Conservation (phyloP, 805 yeast species). For the Suhomyces canberraensis region DNA sequence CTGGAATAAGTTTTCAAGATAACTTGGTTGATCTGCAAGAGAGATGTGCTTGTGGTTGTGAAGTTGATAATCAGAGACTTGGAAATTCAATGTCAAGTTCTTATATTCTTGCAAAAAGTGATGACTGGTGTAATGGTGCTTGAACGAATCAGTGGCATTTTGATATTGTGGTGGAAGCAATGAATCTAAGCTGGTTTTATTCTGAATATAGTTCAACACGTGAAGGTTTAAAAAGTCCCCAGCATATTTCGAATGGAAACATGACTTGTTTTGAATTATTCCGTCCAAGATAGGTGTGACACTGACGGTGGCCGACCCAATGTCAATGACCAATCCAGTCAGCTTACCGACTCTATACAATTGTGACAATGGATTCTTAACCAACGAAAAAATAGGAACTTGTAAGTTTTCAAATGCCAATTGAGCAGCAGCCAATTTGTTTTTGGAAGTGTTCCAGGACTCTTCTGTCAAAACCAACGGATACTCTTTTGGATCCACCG, state of each 20-base stretch:
- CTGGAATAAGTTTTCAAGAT: constrained; percentile 65
- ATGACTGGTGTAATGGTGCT: constrained; percentile 34
- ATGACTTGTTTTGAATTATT: constrained; percentile 60
- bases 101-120: constrained; percentile 37
- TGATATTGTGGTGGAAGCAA: constrained; percentile 16
- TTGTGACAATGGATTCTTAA: constrained; percentile 74
- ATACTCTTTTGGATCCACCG: constrained; percentile 53
- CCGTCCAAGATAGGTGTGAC: constrained; percentile 82
- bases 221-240: constrained; percentile 81
- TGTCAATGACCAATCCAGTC: constrained; percentile 75
- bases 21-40: constrained; percentile 48
- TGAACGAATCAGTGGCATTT: constrained; percentile 27
- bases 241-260: constrained; percentile 67
- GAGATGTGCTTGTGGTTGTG: constrained; percentile 50
- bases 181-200: constrained; percentile 24
- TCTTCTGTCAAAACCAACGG: constrained; percentile 68
- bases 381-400: constrained; percentile 74
- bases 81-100: constrained; percentile 17
- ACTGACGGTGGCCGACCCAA: constrained; percentile 66
- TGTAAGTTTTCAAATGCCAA: constrained; percentile 70
- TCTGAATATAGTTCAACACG: constrained; percentile 45
- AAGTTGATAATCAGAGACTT: constrained; percentile 47
- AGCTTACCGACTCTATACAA: constrained; percentile 76
- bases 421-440: constrained; percentile 57
- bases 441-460: constrained; percentile 64